Evolutionary conservation across 140 eudicot species (phyloP).

Genomic region (Flaveria floridana): DNA sequence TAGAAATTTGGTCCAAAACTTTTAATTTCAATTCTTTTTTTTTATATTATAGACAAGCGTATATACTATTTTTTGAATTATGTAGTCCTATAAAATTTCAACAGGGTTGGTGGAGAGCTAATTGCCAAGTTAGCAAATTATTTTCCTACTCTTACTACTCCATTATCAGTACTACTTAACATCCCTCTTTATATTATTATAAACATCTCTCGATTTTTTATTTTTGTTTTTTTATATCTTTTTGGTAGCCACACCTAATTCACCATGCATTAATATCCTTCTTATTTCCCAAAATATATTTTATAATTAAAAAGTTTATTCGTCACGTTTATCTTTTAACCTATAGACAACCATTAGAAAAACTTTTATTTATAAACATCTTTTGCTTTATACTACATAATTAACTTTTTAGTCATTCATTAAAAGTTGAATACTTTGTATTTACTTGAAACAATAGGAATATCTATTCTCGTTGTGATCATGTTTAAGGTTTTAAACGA

Average conservation of each 20-base stretch:
- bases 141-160: conserved; percentile 47
- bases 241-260: conserved; percentile 28
- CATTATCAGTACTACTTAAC: conserved; percentile 33
- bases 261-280: conserved; percentile 18
- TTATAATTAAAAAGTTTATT: background rate
- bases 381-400: background rate
- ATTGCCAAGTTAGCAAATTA: conserved; percentile 28
- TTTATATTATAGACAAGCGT: no score
- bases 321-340: background rate
- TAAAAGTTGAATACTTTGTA: background rate
- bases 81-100: background rate
- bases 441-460: background rate
- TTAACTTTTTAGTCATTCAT: no score
- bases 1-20: no score
- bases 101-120: conserved; percentile 35
- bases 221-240: background rate
- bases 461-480: background rate
- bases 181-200: conserved; percentile 10
- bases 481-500: no score
- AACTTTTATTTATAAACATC: background rate
- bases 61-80: conserved; percentile 16
- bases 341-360: background rate
- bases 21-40: no score
- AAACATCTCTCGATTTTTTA: background rate
- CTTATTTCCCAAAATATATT: background rate